Conservation (phyloP, 2,329 filamentous ascomycete species). For the Thermomyces lanuginosus region DNA sequence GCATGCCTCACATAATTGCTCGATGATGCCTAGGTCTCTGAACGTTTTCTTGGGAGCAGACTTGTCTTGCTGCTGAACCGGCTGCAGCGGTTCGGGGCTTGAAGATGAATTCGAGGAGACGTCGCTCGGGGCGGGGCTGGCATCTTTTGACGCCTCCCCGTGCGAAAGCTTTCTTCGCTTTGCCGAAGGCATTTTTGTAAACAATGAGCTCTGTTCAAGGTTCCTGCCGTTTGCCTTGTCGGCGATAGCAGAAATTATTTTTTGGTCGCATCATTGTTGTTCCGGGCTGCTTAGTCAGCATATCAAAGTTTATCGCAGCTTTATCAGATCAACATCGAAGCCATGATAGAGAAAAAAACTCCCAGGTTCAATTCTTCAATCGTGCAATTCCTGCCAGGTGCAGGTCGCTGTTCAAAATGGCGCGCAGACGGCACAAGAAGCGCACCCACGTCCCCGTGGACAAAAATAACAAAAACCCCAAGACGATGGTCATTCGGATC, state of each 20-base stretch:
- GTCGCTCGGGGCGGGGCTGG: constrained; percentile 6
- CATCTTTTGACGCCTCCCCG: constrained; percentile 9
- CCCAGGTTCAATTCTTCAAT: constrained; percentile 3
- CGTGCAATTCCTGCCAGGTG: constrained; percentile 4
- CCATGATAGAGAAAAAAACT: constrained; percentile 4
- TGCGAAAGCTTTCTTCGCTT: constrained; percentile 27
- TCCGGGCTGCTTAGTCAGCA: constrained; percentile 17
- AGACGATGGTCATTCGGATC: constrained; percentile 97
- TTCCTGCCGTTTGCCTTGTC: too few species aligned
- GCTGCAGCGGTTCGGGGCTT: constrained; percentile 5
- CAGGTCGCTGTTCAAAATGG: constrained; percentile 53
- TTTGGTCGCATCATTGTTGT: constrained; percentile 21
- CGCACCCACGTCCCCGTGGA: constrained; percentile 67
- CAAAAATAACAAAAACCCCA: constrained; percentile 50
- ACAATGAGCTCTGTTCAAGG: too few species aligned
- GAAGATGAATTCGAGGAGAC: constrained; percentile 3
- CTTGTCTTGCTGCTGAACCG: too few species aligned
- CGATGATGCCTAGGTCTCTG: constrained; percentile 54
- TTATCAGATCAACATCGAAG: constrained; percentile 1
- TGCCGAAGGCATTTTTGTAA: constrained; percentile 18
- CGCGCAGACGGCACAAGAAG: constrained; percentile 68
- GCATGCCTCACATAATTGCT: constrained; percentile 80
- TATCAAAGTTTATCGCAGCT: constrained; percentile 13
- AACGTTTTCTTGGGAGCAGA: constrained; percentile 33
- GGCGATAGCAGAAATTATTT: constrained; percentile 15